These are phyloP conservation scores for Phytophthora ohioensis DNA, from an alignment of 352 stramenopile species.

Conservation along the genomic window DNA sequence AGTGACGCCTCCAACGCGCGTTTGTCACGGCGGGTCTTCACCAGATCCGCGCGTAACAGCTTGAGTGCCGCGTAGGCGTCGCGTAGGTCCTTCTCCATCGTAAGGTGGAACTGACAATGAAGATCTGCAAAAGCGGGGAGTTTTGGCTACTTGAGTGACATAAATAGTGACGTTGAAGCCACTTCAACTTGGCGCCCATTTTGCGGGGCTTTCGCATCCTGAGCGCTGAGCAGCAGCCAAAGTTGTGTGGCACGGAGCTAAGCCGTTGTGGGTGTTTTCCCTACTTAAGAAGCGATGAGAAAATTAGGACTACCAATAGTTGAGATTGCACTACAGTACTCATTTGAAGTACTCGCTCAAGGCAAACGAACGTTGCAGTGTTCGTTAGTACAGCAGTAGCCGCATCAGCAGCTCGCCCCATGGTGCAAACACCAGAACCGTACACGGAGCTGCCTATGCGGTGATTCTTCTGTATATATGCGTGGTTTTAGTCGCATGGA, in stretches of 20 bases:
- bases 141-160: background rate
- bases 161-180: background rate
- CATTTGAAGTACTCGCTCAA: too few species aligned
- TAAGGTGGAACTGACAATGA: conserved; percentile 21
- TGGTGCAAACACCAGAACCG: too few species aligned
- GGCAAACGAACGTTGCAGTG: too few species aligned
- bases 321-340: too few species aligned
- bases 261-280: too few species aligned
- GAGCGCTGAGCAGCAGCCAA: background rate
- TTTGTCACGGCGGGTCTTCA: conserved; percentile 47
- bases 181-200: background rate
- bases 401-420: too few species aligned
- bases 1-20: conserved; percentile 38
- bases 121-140: background rate
- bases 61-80: conserved; percentile 58
- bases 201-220: background rate
- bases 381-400: too few species aligned
- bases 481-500: too few species aligned
- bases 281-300: too few species aligned
- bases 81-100: conserved; percentile 63
- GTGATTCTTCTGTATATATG: too few species aligned
- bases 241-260: background rate
- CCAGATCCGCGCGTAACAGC: conserved; percentile 54
- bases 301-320: too few species aligned
- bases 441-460: too few species aligned